phyloP scores from a whole-genome alignment of 345 rosid genomes.

The Hibiscus tridactylites region DNA sequence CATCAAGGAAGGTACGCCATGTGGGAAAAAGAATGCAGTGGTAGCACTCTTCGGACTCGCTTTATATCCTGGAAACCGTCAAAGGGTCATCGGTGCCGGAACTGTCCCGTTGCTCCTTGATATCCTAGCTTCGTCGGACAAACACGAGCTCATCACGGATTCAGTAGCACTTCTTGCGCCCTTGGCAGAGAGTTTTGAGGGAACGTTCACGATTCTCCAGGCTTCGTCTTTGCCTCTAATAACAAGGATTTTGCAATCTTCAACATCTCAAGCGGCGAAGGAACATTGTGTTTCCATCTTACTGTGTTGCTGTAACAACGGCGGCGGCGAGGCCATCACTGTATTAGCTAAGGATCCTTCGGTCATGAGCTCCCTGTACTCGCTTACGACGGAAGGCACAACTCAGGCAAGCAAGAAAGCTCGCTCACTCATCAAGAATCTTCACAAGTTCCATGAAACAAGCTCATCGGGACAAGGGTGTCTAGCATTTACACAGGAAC shows the following conservation, averaged over 20 bases:
- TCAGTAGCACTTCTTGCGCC: constrained; percentile 55
- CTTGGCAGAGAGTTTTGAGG: constrained; percentile 42
- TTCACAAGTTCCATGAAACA: constrained; percentile 37
- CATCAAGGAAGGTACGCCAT: constrained; percentile 37
- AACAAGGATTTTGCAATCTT: constrained; percentile 25
- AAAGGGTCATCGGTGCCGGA: constrained; percentile 49
- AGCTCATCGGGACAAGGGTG: constrained; percentile 15
- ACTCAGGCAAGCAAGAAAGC: constrained; percentile 36
- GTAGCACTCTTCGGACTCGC: constrained; percentile 52
- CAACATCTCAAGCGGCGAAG: constrained; percentile 32
- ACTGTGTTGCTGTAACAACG: constrained; percentile 39
- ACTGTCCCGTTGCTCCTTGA: constrained; percentile 39
- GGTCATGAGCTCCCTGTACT: constrained; percentile 37
- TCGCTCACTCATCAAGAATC: constrained; percentile 29
- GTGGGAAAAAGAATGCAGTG: constrained; percentile 62
- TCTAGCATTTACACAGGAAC: constrained; percentile 18
- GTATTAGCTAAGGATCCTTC: constrained; percentile 25
- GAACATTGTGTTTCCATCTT: constrained; percentile 53
- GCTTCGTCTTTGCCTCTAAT: constrained; percentile 36
- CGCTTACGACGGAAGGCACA: constrained; percentile 36
- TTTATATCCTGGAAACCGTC: constrained; percentile 35
- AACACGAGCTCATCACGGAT: constrained; percentile 43
- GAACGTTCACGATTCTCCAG: constrained; percentile 37
- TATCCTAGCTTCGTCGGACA: constrained; percentile 30
- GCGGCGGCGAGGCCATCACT: constrained; percentile 39